These are phyloP conservation scores for Haplosporangium sp. DNA, from an alignment of 371 early-diverging fungal species.

Conservation along the genomic window DNA sequence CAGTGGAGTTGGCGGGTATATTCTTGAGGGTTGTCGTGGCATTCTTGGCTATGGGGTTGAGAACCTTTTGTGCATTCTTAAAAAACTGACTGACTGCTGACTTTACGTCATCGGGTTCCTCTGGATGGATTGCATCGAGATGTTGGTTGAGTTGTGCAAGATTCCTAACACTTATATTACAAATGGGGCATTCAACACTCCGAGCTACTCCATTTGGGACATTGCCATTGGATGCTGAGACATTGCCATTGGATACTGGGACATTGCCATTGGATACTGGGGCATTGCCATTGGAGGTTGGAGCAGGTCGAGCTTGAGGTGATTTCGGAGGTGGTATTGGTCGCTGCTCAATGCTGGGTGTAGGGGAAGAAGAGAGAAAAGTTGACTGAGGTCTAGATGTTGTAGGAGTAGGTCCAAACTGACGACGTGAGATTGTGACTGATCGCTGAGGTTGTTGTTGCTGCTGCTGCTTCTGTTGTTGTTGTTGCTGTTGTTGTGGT, in stretches of 20 bases:
- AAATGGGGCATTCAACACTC: constrained; percentile 41
- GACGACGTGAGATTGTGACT: constrained; percentile 44
- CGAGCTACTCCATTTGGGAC: neutral
- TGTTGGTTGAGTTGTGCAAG: constrained; percentile 49
- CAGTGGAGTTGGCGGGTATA: constrained; percentile 56
- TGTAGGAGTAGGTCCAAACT: constrained; percentile 40
- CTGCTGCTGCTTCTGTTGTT: constrained; percentile 5
- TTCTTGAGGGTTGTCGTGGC: constrained; percentile 54
- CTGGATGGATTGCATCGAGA: constrained; percentile 46
- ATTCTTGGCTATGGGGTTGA: constrained; percentile 45
- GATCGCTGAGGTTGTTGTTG: constrained; percentile 13
- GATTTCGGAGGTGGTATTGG: constrained; percentile 39
- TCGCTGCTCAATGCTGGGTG: constrained; percentile 4
- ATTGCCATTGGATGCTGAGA: neutral
- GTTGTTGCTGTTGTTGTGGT: constrained; percentile 15
- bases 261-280: neutral
- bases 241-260: neutral
- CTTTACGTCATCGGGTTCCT: constrained; percentile 53
- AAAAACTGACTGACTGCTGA: constrained; percentile 44
- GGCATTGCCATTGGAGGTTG: constrained; percentile 4
- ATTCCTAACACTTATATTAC: constrained; percentile 40
- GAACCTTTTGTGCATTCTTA: constrained; percentile 50
- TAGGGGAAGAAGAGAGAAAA: neutral
- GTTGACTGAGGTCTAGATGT: constrained; percentile 1
- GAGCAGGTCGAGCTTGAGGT: constrained; percentile 19